A percentile compares a stretch with the other conserved stretches of the same genome.
Evolutionary conservation across 805 yeast genomes (phyloP).

Genomic region (Metschnikowia rubicola): DNA sequence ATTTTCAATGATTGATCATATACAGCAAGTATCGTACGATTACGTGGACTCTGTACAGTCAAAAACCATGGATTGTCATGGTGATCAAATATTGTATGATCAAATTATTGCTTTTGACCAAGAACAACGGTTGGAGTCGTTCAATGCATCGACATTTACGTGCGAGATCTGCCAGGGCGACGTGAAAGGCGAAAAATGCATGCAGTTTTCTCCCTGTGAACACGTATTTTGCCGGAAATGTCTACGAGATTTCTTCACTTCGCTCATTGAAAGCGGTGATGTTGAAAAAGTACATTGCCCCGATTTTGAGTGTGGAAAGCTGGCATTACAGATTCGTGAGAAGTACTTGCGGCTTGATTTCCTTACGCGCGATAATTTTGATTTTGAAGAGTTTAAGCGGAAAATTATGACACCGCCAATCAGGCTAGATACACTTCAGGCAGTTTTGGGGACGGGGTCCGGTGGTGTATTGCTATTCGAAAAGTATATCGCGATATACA

Average conservation of each 20-base stretch:
- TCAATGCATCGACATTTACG: constrained; percentile 35
- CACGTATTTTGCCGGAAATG: constrained; percentile 18
- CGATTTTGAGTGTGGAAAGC: constrained; percentile 44
- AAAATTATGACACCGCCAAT: constrained; percentile 42
- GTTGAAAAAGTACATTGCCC: constrained; percentile 57
- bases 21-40: constrained; percentile 13
- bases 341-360: constrained; percentile 18
- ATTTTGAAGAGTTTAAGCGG: constrained; percentile 29
- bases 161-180: constrained; percentile 59
- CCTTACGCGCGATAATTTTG: constrained; percentile 14
- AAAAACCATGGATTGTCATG: constrained; percentile 3
- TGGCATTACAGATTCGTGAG: constrained; percentile 16
- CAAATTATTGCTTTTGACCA: constrained; percentile 21
- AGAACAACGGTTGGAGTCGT: constrained; percentile 21
- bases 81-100: constrained; percentile 13
- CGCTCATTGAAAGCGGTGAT: constrained; percentile 45
- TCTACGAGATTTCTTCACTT: constrained; percentile 14
- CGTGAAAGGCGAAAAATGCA: constrained; percentile 42
- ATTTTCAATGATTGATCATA: constrained; percentile 40
- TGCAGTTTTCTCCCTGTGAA: constrained; percentile 25
- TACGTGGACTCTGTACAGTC: constrained; percentile 4
- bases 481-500: constrained; percentile 35
- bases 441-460: constrained; percentile 20
- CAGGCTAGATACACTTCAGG: constrained; percentile 29
- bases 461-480: constrained; percentile 1